phyloP scores from a whole-genome alignment of 2,329 filamentous ascomycete species.

The Fusarium longipes region DNA sequence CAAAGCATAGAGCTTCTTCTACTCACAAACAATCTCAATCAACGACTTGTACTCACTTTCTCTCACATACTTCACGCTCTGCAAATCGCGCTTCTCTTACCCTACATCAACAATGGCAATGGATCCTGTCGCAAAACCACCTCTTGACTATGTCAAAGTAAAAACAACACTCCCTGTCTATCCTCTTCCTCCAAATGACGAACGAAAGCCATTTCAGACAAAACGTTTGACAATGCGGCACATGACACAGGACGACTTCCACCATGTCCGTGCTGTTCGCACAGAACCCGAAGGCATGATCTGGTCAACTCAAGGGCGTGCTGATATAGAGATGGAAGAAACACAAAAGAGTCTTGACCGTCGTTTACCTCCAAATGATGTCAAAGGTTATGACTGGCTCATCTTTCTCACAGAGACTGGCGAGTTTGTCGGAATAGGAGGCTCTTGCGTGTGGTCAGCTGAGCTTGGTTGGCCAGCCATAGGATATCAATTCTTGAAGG shows the following conservation, averaged over 20 bases:
- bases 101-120: conserved; percentile 26
- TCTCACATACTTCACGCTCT: background rate
- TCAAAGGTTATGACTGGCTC: conserved; percentile 66
- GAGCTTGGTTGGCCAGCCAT: conserved; percentile 66
- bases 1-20: background rate
- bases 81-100: background rate
- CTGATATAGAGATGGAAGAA: conserved; percentile 58
- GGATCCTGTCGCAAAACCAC: conserved; percentile 28
- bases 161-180: conserved; percentile 60
- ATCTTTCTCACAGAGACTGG: conserved; percentile 60
- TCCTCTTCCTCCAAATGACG: conserved; percentile 55
- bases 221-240: conserved; percentile 67
- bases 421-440: conserved; percentile 64
- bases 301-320: conserved; percentile 60
- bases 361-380: conserved; percentile 62
- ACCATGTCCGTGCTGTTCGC: conserved; percentile 63
- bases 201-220: conserved; percentile 58
- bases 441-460: conserved; percentile 53
- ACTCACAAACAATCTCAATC: background rate
- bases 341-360: conserved; percentile 55
- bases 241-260: conserved; percentile 61
- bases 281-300: conserved; percentile 71
- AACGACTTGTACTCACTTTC: background rate
- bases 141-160: conserved; percentile 54
- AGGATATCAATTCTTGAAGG: conserved; percentile 67